Percentiles rank a stretch among this genome's conserved stretches.
Evolutionary conservation across 73 alveolate species (phyloP).

Genomic region (Effrenium voratum): DNA sequence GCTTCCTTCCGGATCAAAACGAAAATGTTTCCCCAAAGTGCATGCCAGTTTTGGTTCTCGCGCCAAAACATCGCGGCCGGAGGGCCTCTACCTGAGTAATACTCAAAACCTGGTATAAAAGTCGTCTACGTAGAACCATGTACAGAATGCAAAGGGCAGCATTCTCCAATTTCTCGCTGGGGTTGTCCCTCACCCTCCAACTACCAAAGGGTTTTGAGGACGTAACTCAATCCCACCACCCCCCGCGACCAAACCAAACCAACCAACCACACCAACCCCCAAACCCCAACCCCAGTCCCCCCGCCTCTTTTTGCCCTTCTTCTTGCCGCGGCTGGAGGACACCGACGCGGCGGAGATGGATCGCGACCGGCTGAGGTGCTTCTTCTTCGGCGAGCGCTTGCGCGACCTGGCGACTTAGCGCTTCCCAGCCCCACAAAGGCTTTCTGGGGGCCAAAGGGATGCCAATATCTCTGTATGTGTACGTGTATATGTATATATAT

Average conservation of each 20-base stretch:
- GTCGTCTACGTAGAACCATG: too few relatives aligned
- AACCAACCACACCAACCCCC: too few relatives aligned
- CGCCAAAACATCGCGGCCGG: too few relatives aligned
- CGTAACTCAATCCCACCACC: background rate
- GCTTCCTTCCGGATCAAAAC: too few relatives aligned
- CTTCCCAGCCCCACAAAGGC: background rate
- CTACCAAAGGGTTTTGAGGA: background rate
- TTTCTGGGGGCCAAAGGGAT: background rate
- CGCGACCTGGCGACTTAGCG: too few relatives aligned
- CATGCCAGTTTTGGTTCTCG: background rate
- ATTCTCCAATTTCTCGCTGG: too few relatives aligned
- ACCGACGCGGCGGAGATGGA: conserved; percentile 83
- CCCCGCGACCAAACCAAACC: too few relatives aligned
- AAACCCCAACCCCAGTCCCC: background rate
- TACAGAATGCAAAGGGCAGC: too few relatives aligned
- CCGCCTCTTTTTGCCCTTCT: conserved; percentile 34
- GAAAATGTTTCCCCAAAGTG: background rate
- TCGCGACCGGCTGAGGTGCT: conserved; percentile 72
- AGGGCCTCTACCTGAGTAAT: too few relatives aligned
- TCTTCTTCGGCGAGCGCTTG: conserved; percentile 66
- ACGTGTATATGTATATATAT: too few relatives aligned
- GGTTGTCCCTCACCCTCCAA: background rate
- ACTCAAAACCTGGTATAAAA: too few relatives aligned
- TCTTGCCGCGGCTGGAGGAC: conserved; percentile 88
- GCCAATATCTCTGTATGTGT: too few relatives aligned